Conservation (phyloP, 495 filamentous ascomycete species). For the Aspergillus biplanus region DNA sequence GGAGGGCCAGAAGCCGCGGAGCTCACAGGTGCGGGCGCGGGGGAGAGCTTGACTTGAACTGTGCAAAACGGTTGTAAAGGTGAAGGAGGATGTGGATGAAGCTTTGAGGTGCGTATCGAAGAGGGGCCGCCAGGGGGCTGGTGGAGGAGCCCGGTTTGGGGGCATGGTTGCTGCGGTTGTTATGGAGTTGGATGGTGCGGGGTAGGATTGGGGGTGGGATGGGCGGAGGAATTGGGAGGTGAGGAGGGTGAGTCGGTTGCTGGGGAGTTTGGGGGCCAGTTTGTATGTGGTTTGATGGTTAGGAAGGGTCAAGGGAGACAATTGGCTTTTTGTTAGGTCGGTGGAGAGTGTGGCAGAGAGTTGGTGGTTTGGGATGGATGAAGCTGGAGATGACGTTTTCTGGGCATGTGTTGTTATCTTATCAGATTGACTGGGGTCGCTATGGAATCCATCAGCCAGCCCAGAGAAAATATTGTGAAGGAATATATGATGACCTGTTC, state of each 20-base stretch:
- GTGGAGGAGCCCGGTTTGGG: constrained; percentile 12
- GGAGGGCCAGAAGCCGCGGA: constrained; percentile 79
- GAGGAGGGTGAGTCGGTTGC: background rate
- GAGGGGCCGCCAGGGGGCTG: constrained; percentile 66
- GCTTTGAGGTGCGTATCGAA: constrained; percentile 68
- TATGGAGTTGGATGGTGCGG: background rate
- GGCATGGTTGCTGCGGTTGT: constrained; percentile 13
- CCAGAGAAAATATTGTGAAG: too few relatives aligned
- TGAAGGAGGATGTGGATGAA: constrained; percentile 74
- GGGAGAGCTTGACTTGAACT: constrained; percentile 51
- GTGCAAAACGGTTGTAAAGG: constrained; percentile 66
- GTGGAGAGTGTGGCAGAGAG: too few relatives aligned
- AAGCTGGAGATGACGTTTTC: constrained; percentile 21
- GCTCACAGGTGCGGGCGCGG: constrained; percentile 68
- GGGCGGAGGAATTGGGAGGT: background rate
- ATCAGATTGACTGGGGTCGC: constrained; percentile 17
- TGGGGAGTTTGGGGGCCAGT: background rate
- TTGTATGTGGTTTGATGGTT: background rate
- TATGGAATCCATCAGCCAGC: background rate
- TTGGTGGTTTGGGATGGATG: background rate
- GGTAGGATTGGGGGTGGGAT: constrained; percentile 4
- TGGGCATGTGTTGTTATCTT: constrained; percentile 26
- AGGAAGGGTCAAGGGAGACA: background rate
- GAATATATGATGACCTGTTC: too few relatives aligned
- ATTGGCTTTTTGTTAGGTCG: background rate